These are phyloP conservation scores for Dittrichia graveolens DNA, from an alignment of 129 eudicot genomes.

Conservation along the genomic window DNA sequence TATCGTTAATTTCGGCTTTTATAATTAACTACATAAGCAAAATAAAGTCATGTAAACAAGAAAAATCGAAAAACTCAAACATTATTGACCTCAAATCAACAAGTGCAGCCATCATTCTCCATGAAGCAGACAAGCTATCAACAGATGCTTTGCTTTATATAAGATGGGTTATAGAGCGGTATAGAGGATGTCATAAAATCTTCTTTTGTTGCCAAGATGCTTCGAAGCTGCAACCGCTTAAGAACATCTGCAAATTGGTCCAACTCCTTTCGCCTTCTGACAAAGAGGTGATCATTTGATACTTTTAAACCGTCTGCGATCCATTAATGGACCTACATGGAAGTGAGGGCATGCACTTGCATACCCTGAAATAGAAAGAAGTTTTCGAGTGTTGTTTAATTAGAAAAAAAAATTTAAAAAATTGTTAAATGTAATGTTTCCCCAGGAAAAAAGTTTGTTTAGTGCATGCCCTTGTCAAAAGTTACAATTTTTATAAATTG, in stretches of 20 bases:
- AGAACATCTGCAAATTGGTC: slow-evolving; percentile 52
- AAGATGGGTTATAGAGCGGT: slow-evolving; percentile 70
- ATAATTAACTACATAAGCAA: not conserved
- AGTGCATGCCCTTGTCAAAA: too few relatives aligned
- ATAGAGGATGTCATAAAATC: slow-evolving; percentile 63
- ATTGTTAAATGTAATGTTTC: too few relatives aligned
- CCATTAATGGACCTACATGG: too few relatives aligned
- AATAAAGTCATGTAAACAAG: not conserved
- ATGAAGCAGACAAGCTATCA: slow-evolving; percentile 80
- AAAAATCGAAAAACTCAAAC: not conserved
- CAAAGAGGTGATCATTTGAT: slow-evolving; percentile 49
- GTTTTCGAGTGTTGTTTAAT: not conserved
- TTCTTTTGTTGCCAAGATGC: slow-evolving; percentile 79
- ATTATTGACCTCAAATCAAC: slow-evolving; percentile 17
- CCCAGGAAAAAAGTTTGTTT: too few relatives aligned
- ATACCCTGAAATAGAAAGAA: too few relatives aligned
- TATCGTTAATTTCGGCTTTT: not conserved
- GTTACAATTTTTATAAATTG: too few relatives aligned
- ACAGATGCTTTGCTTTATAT: slow-evolving; percentile 64
- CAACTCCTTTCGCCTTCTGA: slow-evolving; percentile 67
- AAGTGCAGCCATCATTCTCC: slow-evolving; percentile 68
- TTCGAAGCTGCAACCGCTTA: slow-evolving; percentile 55
- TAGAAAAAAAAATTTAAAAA: too few relatives aligned
- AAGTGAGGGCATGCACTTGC: not conserved
- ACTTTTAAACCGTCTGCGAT: too few relatives aligned